phyloP scores from a whole-genome alignment of 495 filamentous ascomycete species.

The Geoglossum glabrum region DNA sequence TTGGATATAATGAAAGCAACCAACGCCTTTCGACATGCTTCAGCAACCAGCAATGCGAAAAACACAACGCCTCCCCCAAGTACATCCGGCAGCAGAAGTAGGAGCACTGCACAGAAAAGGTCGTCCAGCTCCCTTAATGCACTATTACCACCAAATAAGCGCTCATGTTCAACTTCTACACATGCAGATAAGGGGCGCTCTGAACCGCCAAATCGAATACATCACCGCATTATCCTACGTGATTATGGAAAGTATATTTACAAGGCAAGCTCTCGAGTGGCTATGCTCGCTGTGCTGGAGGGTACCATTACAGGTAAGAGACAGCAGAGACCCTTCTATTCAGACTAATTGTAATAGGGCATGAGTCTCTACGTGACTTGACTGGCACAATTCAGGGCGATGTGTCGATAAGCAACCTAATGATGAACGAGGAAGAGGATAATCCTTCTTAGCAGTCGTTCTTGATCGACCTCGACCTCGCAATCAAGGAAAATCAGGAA shows the following conservation, averaged over 20 bases:
- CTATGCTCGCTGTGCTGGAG: constrained; percentile 11
- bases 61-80: background rate
- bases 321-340: background rate
- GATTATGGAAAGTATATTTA: constrained; percentile 23
- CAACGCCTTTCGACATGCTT: background rate
- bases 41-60: background rate
- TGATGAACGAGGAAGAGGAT: constrained; percentile 18
- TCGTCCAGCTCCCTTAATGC: constrained; percentile 17
- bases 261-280: no score
- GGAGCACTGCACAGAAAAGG: constrained; percentile 12
- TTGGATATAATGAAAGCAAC: background rate
- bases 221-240: constrained; percentile 22
- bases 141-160: constrained; percentile 9
- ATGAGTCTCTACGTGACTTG: no score
- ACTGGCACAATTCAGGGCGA: no score
- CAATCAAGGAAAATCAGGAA: constrained; percentile 12
- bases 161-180: constrained; percentile 12
- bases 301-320: background rate
- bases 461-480: constrained; percentile 20
- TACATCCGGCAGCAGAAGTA: background rate
- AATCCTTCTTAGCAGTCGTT: constrained; percentile 9
- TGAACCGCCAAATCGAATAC: constrained; percentile 18
- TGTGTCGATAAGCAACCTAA: constrained; percentile 14
- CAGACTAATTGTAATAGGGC: background rate
- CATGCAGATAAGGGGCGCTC: background rate